These are phyloP conservation scores for Amoebophrya sp. DNA, from an alignment of 169 alveolate species.

Conservation along the genomic window DNA sequence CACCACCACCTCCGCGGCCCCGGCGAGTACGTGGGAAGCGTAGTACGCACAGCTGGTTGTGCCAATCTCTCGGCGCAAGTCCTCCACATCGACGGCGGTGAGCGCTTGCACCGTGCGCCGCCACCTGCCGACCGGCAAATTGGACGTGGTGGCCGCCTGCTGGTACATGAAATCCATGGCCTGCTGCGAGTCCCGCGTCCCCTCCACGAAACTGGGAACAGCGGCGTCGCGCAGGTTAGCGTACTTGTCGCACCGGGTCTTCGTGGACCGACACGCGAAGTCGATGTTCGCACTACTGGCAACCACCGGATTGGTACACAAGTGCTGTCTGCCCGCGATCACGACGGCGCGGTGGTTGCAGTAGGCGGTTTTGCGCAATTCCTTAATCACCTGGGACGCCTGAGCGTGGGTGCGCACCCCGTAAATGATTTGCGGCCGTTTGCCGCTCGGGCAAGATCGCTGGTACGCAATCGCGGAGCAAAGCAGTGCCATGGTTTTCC, in stretches of 20 bases:
- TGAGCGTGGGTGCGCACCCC: constrained; percentile 12
- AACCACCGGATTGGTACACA: neutral
- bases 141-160: neutral
- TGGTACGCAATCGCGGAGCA: constrained; percentile 71
- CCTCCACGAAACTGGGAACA: neutral
- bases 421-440: neutral
- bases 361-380: neutral
- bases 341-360: neutral
- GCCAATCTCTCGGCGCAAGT: neutral
- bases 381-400: neutral
- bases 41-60: neutral
- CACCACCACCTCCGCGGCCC: neutral
- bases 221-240: neutral
- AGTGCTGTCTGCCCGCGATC: neutral
- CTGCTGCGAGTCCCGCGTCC: no score
- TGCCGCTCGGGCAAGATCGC: neutral
- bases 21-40: neutral
- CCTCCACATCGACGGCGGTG: neutral
- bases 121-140: no score
- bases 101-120: no score
- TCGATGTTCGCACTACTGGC: neutral
- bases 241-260: neutral
- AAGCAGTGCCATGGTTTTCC: constrained; percentile 80
- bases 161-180: no score
- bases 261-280: neutral